phyloP scores from a whole-genome alignment of 208 protist species.

The Trypanosoma cruzi region DNA sequence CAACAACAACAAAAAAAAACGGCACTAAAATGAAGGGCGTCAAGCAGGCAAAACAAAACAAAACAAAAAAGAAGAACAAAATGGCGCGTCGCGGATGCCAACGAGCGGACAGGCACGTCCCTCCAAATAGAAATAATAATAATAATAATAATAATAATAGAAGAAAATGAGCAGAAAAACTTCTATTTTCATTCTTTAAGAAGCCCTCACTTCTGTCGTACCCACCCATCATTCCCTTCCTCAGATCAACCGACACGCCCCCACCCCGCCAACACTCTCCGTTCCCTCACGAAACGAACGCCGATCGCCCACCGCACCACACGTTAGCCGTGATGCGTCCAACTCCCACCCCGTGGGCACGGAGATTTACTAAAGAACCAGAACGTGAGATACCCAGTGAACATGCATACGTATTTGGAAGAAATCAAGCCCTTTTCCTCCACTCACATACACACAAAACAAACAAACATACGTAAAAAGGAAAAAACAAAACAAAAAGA shows the following conservation, averaged over 20 bases:
- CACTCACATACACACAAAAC: neutral
- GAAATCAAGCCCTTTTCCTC: neutral
- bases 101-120: too few species aligned
- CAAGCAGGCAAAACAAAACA: constrained; percentile 8
- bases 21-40: constrained; percentile 1
- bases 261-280: too few species aligned
- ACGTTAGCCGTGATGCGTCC: too few species aligned
- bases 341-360: too few species aligned
- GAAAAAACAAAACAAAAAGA: too few species aligned
- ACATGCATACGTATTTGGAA: neutral
- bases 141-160: too few species aligned
- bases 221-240: too few species aligned
- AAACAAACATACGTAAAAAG: neutral
- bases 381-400: neutral
- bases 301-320: too few species aligned
- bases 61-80: neutral
- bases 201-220: too few species aligned
- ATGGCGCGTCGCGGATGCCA: neutral
- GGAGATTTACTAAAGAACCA: neutral
- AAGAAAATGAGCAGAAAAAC: neutral
- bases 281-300: too few species aligned
- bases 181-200: too few species aligned
- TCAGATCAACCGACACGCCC: too few species aligned
- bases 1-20: constrained; percentile 6
- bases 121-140: neutral